Evolutionary conservation across 1,139 yeast species (phyloP), one percentile per base, ranked within the genome.

Genomic region (Hansenula anomala): DNA sequence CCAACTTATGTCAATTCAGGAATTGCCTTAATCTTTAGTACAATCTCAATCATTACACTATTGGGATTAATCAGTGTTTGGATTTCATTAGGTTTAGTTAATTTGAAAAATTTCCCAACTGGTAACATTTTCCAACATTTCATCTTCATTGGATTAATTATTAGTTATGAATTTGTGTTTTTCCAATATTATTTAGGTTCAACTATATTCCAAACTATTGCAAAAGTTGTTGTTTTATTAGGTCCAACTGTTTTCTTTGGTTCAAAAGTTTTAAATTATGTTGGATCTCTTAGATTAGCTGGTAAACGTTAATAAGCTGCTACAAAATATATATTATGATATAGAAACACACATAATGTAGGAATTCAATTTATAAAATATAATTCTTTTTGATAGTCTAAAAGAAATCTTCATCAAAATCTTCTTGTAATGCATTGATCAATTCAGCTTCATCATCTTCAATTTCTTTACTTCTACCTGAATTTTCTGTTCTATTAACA

Each of bases 121-220:
- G 50, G 16, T 13, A 4, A 3, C 4, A 36, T 42, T 17, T 22
- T 51, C 6, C 39, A 43, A 37, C 50, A 55, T 31, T 18, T 58
- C 9, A 51, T 51, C 18, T 59, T 61, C 37, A 58, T 86, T 37
- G 60, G 60, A 3, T 63, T 80, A 3, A 58, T 89, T 34, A 56
- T 73, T 16, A 78, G 77, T 5, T 71, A 78, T 48, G 96, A 89
- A 63, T 59, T 63, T 34, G 67, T 75, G 19, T 86, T 89, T 52
- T 61, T 74, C 48, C 72, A 69, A 46, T 90, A 90, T 64, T 90
- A 78, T 63, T 59, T 78, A 48, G 84, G 87, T 24, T 68, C 76
- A 30, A 70, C 87, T 19, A 86, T 90, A 38, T 89, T 90, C 60
- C 69, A 75, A 18, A 80, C 95, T 1, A 59, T 89, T 36, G 67